A percentile compares a stretch with the other conserved stretches of the same genome.
Conservation (phyloP, 176 grass and related monocot species). For the Aechmea fasciata region DNA sequence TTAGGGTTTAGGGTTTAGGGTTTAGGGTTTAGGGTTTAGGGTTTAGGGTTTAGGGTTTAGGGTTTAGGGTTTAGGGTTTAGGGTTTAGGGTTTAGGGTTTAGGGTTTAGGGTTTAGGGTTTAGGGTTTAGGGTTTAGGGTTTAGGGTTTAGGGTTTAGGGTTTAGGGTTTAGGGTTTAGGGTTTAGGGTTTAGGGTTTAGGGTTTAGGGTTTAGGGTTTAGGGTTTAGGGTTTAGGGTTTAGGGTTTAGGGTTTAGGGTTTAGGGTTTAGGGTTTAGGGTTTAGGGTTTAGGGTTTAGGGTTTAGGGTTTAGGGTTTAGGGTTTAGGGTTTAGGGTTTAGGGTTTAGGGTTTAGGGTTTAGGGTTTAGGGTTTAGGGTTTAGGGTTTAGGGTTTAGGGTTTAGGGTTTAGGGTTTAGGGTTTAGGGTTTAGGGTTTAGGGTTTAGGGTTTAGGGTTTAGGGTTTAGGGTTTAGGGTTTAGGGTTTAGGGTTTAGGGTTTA, state of each 20-base stretch:
- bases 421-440: constrained; percentile 15
- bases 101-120: too few relatives aligned
- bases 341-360: constrained; percentile 25
- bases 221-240: constrained; percentile 24
- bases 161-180: too few relatives aligned
- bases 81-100: too few relatives aligned
- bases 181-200: too few relatives aligned
- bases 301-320: constrained; percentile 30
- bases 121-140: too few relatives aligned
- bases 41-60: too few relatives aligned
- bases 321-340: constrained; percentile 27
- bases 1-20: too few relatives aligned
- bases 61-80: too few relatives aligned
- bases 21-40: too few relatives aligned
- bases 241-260: constrained; percentile 19
- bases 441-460: constrained; percentile 28
- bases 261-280: constrained; percentile 14
- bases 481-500: constrained; percentile 28
- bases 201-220: constrained; percentile 12
- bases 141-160: too few relatives aligned
- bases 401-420: constrained; percentile 25
- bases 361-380: constrained; percentile 26
- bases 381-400: constrained; percentile 27
- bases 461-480: constrained; percentile 30
- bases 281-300: constrained; percentile 10